These are phyloP conservation scores for Sorghum bicolor DNA, from an alignment of 176 grass and related monocot genomes.

Conservation along the genomic window DNA sequence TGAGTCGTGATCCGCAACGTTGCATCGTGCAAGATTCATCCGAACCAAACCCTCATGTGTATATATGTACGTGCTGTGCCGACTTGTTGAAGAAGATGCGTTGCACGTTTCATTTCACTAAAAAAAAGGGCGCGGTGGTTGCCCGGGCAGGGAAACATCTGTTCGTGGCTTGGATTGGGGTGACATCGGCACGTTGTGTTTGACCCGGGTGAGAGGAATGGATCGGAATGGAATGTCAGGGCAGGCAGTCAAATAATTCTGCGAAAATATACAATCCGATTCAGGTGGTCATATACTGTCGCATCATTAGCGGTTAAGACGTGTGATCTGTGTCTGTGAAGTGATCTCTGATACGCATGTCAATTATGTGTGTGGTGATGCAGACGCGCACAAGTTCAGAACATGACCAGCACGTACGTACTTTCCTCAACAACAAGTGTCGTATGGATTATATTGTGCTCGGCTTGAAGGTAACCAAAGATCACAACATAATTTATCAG, in stretches of 20 bases:
- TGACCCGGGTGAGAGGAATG: conserved; percentile 2
- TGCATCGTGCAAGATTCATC: conserved; percentile 8
- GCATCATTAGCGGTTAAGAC: neutral
- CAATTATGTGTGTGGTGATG: neutral
- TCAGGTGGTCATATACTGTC: neutral
- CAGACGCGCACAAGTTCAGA: neutral
- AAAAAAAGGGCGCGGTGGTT: neutral
- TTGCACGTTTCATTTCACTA: conserved; percentile 26
- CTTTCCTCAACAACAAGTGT: neutral
- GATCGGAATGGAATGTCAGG: neutral
- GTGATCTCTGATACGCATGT: neutral
- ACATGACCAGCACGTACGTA: conserved; percentile 12
- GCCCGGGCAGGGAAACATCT: conserved; percentile 22
- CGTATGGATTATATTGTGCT: neutral
- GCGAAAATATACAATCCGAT: conserved; percentile 3
- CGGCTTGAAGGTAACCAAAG: neutral
- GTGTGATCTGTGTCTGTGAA: neutral
- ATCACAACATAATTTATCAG: neutral
- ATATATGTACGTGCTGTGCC: neutral
- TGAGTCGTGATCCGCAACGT: neutral
- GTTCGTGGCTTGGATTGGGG: conserved; percentile 29
- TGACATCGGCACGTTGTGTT: conserved; percentile 22
- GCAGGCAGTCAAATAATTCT: conserved; percentile 11
- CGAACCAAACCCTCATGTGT: neutral
- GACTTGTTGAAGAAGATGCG: conserved; percentile 28